Conservation (phyloP, 2,329 filamentous ascomycete genomes). For the Cladophialophora yegresii region DNA sequence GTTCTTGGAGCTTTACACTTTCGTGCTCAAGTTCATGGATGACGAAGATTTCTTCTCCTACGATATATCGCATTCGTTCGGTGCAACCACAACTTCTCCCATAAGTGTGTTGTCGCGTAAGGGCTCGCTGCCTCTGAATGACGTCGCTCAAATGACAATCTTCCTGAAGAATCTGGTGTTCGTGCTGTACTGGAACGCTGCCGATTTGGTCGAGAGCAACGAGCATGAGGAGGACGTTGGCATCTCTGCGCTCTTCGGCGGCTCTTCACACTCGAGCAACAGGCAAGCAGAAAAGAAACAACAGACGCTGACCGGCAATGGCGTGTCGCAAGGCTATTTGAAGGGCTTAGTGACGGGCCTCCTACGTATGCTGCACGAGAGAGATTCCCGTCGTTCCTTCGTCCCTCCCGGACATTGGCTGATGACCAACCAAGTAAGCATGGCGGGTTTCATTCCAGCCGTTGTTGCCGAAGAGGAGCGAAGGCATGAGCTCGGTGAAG, state of each 20-base stretch:
- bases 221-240: conserved; percentile 40
- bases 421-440: conserved; percentile 85
- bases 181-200: conserved; percentile 79
- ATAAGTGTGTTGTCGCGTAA: conserved; percentile 58
- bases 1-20: conserved; percentile 92
- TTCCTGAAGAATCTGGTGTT: conserved; percentile 93
- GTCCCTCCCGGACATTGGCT: conserved; percentile 85
- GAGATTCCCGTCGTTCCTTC: conserved; percentile 86
- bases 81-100: conserved; percentile 48
- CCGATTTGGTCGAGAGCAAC: conserved; percentile 58
- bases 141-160: conserved; percentile 72
- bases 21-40: conserved; percentile 87
- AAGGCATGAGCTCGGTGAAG: conserved; percentile 68
- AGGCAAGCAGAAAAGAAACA: conserved; percentile 43
- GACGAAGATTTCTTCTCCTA: conserved; percentile 85
- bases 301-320: conserved; percentile 61
- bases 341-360: conserved; percentile 77
- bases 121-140: conserved; percentile 68
- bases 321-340: conserved; percentile 75
- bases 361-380: conserved; percentile 84
- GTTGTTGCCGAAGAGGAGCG: conserved; percentile 86
- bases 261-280: conserved; percentile 12
- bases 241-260: conserved; percentile 33
- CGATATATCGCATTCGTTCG: conserved; percentile 23
- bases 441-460: conserved; percentile 80